Conservation (phyloP, 257 asterid species). For the Gentiana dahurica region DNA sequence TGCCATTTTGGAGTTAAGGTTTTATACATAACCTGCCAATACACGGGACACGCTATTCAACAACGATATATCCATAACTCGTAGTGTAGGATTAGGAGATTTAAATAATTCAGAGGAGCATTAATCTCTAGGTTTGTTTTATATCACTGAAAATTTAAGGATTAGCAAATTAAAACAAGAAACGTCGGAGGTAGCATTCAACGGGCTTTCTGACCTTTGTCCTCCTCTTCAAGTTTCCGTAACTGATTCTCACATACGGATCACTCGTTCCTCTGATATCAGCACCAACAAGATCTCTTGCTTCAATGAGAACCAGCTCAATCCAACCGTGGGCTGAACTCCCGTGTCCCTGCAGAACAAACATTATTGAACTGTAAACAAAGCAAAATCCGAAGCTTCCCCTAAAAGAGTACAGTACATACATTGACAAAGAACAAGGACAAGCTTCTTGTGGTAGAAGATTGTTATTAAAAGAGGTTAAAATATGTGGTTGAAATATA, state of each 20-base stretch:
- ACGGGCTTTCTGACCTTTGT: conserved; percentile 51
- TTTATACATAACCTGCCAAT: conserved; percentile 52
- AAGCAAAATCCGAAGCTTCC: no score
- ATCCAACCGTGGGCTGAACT: conserved; percentile 58
- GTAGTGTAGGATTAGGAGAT: no score
- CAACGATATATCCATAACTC: no score
- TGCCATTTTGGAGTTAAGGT: conserved; percentile 85
- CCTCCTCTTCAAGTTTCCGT: conserved; percentile 76
- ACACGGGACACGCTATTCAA: no score
- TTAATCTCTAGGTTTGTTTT: background rate
- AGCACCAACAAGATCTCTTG: conserved; percentile 89
- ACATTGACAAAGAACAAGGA: background rate
- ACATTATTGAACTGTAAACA: no score
- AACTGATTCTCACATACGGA: conserved; percentile 87
- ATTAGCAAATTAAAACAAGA: no score
- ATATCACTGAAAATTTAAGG: no score
- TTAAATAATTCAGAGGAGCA: background rate
- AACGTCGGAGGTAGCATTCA: no score
- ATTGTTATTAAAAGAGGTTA: background rate
- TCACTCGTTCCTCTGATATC: conserved; percentile 98
- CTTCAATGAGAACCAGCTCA: conserved; percentile 84
- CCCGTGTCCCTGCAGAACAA: conserved; percentile 33
- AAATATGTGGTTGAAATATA: no score
- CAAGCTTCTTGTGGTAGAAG: background rate
- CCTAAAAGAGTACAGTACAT: no score